phyloP scores from a whole-genome alignment of 352 stramenopile genomes.

The Albugo laibachii region DNA sequence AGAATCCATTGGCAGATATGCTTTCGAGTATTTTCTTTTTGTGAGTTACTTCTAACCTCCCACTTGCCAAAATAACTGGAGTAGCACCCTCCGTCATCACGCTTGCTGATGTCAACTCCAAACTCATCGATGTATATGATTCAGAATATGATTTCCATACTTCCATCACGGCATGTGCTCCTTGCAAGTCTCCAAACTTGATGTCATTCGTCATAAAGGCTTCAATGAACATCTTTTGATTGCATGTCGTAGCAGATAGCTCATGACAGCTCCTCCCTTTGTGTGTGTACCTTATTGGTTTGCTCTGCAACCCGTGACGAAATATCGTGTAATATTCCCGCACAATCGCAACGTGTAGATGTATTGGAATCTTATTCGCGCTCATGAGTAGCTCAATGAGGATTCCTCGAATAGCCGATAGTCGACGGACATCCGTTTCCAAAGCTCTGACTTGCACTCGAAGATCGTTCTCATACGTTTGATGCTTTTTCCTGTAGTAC shows the following conservation, averaged over 20 bases:
- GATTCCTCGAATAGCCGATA: slow-evolving; percentile 2
- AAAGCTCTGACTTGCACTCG: slow-evolving; percentile 19
- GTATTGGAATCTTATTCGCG: slow-evolving; percentile 1
- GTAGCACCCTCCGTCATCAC: slow-evolving; percentile 1
- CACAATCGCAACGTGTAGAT: background rate
- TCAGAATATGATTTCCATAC: slow-evolving; percentile 1
- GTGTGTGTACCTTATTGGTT: slow-evolving; percentile 1
- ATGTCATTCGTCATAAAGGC: background rate
- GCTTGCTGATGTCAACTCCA: slow-evolving; percentile 7
- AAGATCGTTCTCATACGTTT: slow-evolving; percentile 22
- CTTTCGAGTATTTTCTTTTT: slow-evolving; percentile 10
- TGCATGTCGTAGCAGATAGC: too few species aligned
- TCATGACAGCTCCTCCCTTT: background rate
- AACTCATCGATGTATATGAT: slow-evolving; percentile 5
- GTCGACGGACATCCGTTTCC: slow-evolving; percentile 9
- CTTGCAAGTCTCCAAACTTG: background rate
- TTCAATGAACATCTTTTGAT: too few species aligned
- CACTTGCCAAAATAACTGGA: slow-evolving; percentile 6
- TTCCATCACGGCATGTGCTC: background rate
- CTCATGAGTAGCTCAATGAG: slow-evolving; percentile 11
- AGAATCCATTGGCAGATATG: slow-evolving; percentile 9
- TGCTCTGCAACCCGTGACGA: slow-evolving; percentile 3
- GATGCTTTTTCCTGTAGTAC: slow-evolving; percentile 42
- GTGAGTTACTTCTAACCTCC: slow-evolving; percentile 7
- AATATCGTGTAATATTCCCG: slow-evolving; percentile 7